phyloP scores from a whole-genome alignment of 176 grass and related monocot genomes.

The Oryza rufipogon region DNA sequence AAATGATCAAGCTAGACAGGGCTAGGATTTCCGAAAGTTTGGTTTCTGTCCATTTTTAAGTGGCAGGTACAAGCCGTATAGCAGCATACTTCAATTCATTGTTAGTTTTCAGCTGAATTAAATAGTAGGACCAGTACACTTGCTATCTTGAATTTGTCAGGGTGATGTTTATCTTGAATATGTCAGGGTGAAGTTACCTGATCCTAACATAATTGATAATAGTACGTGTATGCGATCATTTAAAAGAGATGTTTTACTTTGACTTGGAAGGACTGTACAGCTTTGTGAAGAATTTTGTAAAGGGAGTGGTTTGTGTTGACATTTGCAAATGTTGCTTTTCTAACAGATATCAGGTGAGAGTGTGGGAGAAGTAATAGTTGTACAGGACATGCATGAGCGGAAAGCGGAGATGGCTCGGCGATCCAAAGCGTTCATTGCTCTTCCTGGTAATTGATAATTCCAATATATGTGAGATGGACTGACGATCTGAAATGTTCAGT shows the following conservation, averaged over 20 bases:
- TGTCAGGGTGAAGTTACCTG: neutral
- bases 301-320: neutral
- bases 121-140: neutral
- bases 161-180: neutral
- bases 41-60: neutral
- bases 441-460: constrained; percentile 55
- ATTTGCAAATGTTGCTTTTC: neutral
- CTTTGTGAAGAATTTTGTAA: neutral
- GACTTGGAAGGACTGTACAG: neutral
- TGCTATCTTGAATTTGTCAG: neutral
- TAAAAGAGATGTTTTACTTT: neutral
- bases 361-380: constrained; percentile 69
- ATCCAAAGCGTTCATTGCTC: constrained; percentile 82
- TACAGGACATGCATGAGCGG: constrained; percentile 81
- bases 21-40: neutral
- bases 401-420: constrained; percentile 86
- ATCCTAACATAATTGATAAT: neutral
- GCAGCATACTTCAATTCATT: neutral
- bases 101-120: neutral
- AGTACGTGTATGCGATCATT: neutral
- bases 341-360: constrained; percentile 77
- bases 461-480: constrained; percentile 54
- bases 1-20: neutral
- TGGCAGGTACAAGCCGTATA: neutral
- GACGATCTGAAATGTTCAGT: constrained; percentile 18